Base-by-base conservation (phyloP, 257 asterid species). In the Ehretia macrophylla region DNA sequence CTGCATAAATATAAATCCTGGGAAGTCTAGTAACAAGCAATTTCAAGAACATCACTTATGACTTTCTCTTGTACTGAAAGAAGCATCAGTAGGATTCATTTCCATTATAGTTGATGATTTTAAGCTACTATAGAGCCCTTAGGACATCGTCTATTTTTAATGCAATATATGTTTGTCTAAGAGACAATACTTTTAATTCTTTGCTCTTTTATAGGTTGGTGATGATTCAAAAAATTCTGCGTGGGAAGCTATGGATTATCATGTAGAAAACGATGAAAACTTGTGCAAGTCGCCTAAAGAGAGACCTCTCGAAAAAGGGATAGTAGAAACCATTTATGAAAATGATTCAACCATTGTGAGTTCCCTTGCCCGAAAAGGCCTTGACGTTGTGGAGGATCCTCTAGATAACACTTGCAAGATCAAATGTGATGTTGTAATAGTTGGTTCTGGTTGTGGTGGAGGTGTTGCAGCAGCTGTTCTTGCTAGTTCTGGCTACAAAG, bases 401-500 rank as follows among this genome's bases (percentile, higher is more conserved):
- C 37, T 8, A 16, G 44, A 69, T 16, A 76, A 56, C n/a, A 53
- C 11, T 10, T 68, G 68, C 78, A 75, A 35, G 39, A 68, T 88
- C 58, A 48, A 81, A 72, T 90, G 95, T 52, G 97, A 89, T 39
- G 95, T 68, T 0, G 97, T 86, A 16, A 75, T 89, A 8, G 86
- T 89, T 4, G 97, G 97, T 45, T 89, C 95, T 0, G 97, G 95
- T 17, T 86, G 87, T 46, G 95, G 97, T 17, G 97, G 97, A 18
- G 97, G 94, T 14, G 95, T 89, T 14, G 92, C 95, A 1, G 94
- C 97, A 0, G 90, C 87, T 1, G 83, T 85, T n/a, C 75, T 90
- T 2, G 83, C 96, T 1, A 64, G 63, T 4, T 73, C 95, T 8
- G 97, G 97, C 51, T 78, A 72, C 0, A 85, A 85, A 81, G 96